Evolutionary conservation across 805 yeast species (phyloP).

Genomic region (Candida vartiovaarae): DNA sequence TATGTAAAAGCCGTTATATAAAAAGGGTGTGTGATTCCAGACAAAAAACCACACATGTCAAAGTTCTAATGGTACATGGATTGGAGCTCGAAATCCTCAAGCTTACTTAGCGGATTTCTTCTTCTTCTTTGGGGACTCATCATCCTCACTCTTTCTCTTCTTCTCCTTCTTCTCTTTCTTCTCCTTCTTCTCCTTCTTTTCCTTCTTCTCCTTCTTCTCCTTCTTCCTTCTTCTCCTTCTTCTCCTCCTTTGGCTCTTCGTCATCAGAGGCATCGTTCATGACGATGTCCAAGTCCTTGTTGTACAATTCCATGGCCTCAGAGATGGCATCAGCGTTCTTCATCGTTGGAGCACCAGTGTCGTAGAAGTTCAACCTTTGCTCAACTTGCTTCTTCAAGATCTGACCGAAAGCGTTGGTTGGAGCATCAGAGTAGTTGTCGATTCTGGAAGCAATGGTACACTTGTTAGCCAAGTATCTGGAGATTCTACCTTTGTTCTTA

Average conservation of each 20-base stretch:
- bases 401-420: slow-evolving; percentile 93
- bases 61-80: slow-evolving; percentile 2
- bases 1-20: slow-evolving; percentile 1
- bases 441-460: slow-evolving; percentile 95
- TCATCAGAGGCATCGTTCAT: slow-evolving; percentile 29
- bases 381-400: slow-evolving; percentile 86
- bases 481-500: slow-evolving; percentile 97
- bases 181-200: slow-evolving; percentile 28
- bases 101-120: slow-evolving; percentile 9
- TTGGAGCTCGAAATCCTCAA: slow-evolving; percentile 6
- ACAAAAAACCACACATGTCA: background rate
- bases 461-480: slow-evolving; percentile 97
- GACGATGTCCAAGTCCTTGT: slow-evolving; percentile 32
- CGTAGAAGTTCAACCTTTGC: slow-evolving; percentile 86
- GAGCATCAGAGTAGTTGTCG: slow-evolving; percentile 94
- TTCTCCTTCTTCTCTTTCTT: slow-evolving; percentile 31
- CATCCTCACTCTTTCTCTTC: slow-evolving; percentile 28
- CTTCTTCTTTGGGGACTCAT: slow-evolving; percentile 25
- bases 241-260: slow-evolving; percentile 34
- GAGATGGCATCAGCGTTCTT: slow-evolving; percentile 79
- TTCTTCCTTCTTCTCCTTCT: slow-evolving; percentile 32
- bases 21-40: background rate
- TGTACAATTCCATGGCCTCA: slow-evolving; percentile 70
- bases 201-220: slow-evolving; percentile 30
- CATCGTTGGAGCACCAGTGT: slow-evolving; percentile 85